Evolutionary conservation across 225 moss, liverwort and hornwort species (phyloP).

Genomic region (Anthoceros angustus): DNA sequence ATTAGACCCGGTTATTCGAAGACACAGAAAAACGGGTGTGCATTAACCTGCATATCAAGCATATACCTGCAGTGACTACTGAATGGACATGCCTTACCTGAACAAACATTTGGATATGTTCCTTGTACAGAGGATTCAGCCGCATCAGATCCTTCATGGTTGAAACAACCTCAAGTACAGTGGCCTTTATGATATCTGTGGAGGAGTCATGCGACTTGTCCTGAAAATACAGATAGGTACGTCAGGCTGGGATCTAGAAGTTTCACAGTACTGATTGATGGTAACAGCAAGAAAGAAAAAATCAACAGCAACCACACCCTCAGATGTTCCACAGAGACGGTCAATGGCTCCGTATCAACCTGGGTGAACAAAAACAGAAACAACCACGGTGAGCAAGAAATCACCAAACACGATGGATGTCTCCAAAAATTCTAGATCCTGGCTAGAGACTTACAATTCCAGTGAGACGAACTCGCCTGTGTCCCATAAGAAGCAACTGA

Average conservation of each 20-base stretch:
- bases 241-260: no score
- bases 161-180: constrained; percentile 81
- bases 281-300: no score
- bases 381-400: constrained; percentile 4
- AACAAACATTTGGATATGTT: constrained; percentile 89
- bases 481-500: constrained; percentile 95
- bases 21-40: constrained; percentile 4
- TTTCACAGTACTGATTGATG: no score
- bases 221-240: constrained; percentile 23
- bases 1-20: not conserved
- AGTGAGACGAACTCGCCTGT: constrained; percentile 81
- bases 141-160: constrained; percentile 97
- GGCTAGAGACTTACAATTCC: constrained; percentile 47
- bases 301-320: constrained; percentile 24
- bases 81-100: constrained; percentile 28
- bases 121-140: constrained; percentile 80
- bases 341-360: constrained; percentile 76
- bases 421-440: not conserved
- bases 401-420: constrained; percentile 9
- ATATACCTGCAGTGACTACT: no score
- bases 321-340: constrained; percentile 83
- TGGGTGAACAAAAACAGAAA: constrained; percentile 10
- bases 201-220: constrained; percentile 82
- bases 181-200: constrained; percentile 88
- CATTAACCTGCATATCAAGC: not conserved